Base-by-base conservation (phyloP, 805 yeast species). In the Spencermartinsiella europaea region DNA sequence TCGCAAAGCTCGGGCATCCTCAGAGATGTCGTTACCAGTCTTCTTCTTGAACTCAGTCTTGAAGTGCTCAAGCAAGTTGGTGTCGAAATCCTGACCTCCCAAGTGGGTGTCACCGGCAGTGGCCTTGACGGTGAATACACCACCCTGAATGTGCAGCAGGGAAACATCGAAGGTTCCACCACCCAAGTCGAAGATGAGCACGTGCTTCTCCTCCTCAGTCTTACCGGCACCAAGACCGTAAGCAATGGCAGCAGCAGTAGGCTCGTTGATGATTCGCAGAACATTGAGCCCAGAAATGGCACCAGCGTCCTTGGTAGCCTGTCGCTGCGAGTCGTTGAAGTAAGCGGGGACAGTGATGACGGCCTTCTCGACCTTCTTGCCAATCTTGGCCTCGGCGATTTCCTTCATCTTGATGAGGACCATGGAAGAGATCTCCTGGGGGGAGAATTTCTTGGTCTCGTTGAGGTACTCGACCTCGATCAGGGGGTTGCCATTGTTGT, bases 81-180 rank as follows among this genome's bases (percentile, higher is more conserved):
- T 84, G 76, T 90, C 98, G 73, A 90, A 90, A 76, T 90, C 98
- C 80, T 90, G 96, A 81, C 98, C 98, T 81, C 98, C 98, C 76
- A 90, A 83, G 76, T 90, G 98, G 62, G 98, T 90, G 77, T 90
- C 96, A 87, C 98, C 98, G 64, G 96, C 95, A 60, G 96, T 88
- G 61, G 96, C 95, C 79, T 88, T 88, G 65, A 88, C 96, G 67
- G 89, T 89, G 77, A 88, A 88, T 66, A 88, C 89, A 82, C 96
- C 96, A 65, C 91, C 96, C 69, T 89, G 91, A 68, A 88, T 87
- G 68, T 86, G 81, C 64, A 88, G 77, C 60, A 88, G 76, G 44
- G 96, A 89, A 55, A 89, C 96, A 87, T 88, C 96, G 74, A 88
- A 88, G 65, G 96, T 88, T 78, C 96, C 96, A 74, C 96, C 96